These are phyloP conservation scores for Pilobolus umbonatus DNA, from an alignment of 192 early-diverging fungal genomes.

Conservation along the genomic window DNA sequence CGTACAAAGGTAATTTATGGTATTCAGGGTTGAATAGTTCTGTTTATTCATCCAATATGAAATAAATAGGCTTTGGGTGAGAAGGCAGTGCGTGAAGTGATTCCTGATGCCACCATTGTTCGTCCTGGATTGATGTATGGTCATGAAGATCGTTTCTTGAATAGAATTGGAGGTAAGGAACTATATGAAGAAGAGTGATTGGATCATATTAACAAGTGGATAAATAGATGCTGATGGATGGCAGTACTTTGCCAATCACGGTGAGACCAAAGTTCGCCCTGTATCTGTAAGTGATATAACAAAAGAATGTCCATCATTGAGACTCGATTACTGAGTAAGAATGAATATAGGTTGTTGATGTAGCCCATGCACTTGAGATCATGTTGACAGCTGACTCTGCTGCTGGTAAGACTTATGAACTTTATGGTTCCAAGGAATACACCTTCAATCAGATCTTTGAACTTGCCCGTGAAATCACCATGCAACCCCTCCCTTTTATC, in stretches of 20 bases:
- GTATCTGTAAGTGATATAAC: conserved; percentile 44
- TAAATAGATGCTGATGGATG: conserved; percentile 33
- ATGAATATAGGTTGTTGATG: conserved; percentile 62
- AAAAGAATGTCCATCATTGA: background rate
- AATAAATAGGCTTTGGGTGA: conserved; percentile 81
- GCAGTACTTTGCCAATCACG: conserved; percentile 64
- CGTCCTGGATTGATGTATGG: conserved; percentile 88
- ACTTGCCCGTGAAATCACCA: conserved; percentile 59
- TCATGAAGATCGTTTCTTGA: conserved; percentile 89
- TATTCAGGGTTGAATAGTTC: too few relatives aligned
- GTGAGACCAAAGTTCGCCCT: conserved; percentile 64
- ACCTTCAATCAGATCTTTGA: conserved; percentile 67
- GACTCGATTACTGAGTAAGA: background rate
- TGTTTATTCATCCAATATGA: background rate
- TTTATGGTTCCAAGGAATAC: conserved; percentile 79
- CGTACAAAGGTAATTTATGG: conserved; percentile 70
- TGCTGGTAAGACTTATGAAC: conserved; percentile 84
- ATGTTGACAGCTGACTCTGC: conserved; percentile 69
- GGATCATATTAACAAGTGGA: background rate
- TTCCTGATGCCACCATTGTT: conserved; percentile 92
- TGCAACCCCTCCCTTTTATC: conserved; percentile 35
- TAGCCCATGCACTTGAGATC: conserved; percentile 76
- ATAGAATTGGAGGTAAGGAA: conserved; percentile 69
- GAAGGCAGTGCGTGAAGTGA: conserved; percentile 78
- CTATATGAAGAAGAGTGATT: background rate